Evolutionary conservation across 306 rosid genomes (phyloP).

Genomic region (Vicia villosa): DNA sequence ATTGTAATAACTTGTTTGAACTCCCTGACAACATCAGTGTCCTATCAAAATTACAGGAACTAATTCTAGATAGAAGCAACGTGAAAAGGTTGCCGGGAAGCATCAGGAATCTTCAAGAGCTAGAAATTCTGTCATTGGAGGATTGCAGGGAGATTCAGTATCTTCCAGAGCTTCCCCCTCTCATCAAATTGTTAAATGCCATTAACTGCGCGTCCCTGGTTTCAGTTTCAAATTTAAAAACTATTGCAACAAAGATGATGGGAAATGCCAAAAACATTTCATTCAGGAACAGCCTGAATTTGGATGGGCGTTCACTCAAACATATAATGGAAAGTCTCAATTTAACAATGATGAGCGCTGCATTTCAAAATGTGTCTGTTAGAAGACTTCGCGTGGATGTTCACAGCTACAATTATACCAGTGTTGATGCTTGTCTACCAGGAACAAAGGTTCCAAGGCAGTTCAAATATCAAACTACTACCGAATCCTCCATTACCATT

Average conservation of each 20-base stretch:
- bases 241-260: not conserved
- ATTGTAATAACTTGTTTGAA: too few relatives aligned
- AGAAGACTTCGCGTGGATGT: too few relatives aligned
- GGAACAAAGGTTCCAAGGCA: too few relatives aligned
- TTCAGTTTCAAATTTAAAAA: not conserved
- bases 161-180: constrained; percentile 39
- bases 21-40: not conserved
- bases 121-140: not conserved
- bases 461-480: too few relatives aligned
- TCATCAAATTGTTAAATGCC: not conserved
- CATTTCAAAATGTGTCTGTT: too few relatives aligned
- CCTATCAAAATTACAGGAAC: not conserved
- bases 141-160: constrained; percentile 19
- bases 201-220: constrained; percentile 25
- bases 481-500: not conserved
- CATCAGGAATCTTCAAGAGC: not conserved
- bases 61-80: constrained; percentile 11
- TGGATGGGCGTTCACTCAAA: not conserved
- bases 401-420: too few relatives aligned
- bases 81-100: constrained; percentile 28
- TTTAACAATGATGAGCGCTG: not conserved
- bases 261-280: not conserved
- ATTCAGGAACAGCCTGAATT: not conserved
- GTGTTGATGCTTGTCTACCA: too few relatives aligned
- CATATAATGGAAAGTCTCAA: not conserved